Conservation (phyloP, 208 protist species). For the Trypanosoma theileri region DNA sequence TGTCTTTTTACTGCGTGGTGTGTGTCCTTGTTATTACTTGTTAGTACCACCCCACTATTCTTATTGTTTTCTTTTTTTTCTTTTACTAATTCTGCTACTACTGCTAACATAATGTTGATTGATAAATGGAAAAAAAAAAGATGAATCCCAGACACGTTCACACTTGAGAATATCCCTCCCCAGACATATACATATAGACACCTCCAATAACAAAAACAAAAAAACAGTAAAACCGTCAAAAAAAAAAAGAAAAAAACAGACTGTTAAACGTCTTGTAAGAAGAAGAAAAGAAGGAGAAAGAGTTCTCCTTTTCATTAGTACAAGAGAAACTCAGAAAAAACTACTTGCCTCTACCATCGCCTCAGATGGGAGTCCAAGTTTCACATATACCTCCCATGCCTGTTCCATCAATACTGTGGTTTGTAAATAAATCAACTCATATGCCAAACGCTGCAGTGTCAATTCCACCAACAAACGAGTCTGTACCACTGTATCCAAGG, state of each 20-base stretch:
- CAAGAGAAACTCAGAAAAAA: conserved; percentile 24
- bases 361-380: conserved; percentile 25
- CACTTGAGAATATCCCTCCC: too few relatives aligned
- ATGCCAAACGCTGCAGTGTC: conserved; percentile 32
- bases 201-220: too few relatives aligned
- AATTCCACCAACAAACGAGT: conserved; percentile 29
- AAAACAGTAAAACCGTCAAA: too few relatives aligned
- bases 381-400: conserved; percentile 21
- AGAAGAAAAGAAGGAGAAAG: not conserved
- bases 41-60: too few relatives aligned
- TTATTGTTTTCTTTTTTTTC: too few relatives aligned
- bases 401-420: conserved; percentile 34
- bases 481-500: not conserved
- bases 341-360: conserved; percentile 22
- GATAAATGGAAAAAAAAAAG: too few relatives aligned
- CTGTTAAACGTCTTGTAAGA: not conserved
- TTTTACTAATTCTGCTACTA: too few relatives aligned
- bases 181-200: too few relatives aligned
- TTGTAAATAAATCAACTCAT: conserved; percentile 35
- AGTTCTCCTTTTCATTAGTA: not conserved
- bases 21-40: too few relatives aligned
- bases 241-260: not conserved
- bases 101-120: too few relatives aligned
- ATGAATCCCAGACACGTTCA: too few relatives aligned
- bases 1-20: too few relatives aligned